Base-by-base conservation (phyloP, 768 basidiomycete genomes). In the Tulasnella calospora region DNA sequence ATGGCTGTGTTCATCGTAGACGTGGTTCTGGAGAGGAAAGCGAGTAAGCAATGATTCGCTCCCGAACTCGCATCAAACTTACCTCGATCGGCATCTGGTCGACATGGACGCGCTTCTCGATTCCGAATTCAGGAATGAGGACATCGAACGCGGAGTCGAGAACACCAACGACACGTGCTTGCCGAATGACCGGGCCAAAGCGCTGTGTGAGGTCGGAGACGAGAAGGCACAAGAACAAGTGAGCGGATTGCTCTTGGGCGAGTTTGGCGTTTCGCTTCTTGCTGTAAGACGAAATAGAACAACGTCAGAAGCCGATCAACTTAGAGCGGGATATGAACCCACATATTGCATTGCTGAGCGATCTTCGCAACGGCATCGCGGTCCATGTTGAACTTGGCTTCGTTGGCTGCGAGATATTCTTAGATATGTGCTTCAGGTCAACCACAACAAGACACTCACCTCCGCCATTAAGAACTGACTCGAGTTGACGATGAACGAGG, bases 31-130 rank as follows among this genome's bases (percentile, higher is more conserved):
- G 6, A 73, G 19, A 19, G 27, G 0, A 40, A 35, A 38, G 13
- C 51, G n/a, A 23, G 80, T 86, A 40, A 85, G 81, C 35, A 21
- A n/a, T 30, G 46, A 30, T 23, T 30, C 33, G 73, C 40, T 35
- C 41, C 55, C 12, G 41, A 3, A 75, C 4, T 19, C 30, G 71
- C 7, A 67, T 17, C 2, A 4, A 41, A 85, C 92, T 85, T 82
- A 96, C 95, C 81, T 98, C 95, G 79, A 98, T 94, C 35, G 98
- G 97, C 94, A 99, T 98, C 85, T 99, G 96, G 83, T 99, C 98
- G 57, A 96, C 94, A 82, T 99, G 98, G 3, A 99, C 96, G 47
- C 98, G 90, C 87, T 99, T 99, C 87, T 99, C 98, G 81, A 99
- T 98, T 41, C 97, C 95, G 83, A 99, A 99, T 84, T 99, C 98